Conservation (phyloP, 2,329 filamentous ascomycete species). For the Macrophomina phaseolina region DNA sequence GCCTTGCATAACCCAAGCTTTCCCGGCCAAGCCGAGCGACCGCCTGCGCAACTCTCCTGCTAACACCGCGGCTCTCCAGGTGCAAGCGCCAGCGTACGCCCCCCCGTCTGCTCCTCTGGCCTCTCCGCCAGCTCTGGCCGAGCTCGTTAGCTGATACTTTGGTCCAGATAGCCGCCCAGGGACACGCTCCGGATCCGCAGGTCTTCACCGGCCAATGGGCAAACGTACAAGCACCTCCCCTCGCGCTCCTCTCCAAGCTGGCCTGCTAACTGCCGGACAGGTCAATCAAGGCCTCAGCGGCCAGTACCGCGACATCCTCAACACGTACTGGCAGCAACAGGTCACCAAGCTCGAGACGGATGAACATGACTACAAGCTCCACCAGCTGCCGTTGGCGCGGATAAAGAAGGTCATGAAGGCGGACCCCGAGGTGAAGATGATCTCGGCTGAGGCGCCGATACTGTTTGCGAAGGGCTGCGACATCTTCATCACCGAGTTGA, state of each 20-base stretch:
- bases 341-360: constrained; percentile 95
- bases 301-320: constrained; percentile 94
- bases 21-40: constrained; percentile 23
- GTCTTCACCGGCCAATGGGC: constrained; percentile 94
- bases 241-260: background rate
- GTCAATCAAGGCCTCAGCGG: constrained; percentile 94
- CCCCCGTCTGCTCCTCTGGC: constrained; percentile 29
- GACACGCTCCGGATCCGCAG: constrained; percentile 85
- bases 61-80: constrained; percentile 51
- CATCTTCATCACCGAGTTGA: constrained; percentile 98
- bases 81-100: constrained; percentile 70
- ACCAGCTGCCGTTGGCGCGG: constrained; percentile 93
- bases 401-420: constrained; percentile 99
- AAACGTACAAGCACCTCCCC: constrained; percentile 65
- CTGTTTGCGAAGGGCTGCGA: constrained; percentile 98
- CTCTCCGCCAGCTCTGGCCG: constrained; percentile 22
- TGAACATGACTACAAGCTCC: constrained; percentile 97
- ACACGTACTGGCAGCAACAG: constrained; percentile 98
- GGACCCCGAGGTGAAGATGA: constrained; percentile 99
- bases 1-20: constrained; percentile 24
- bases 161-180: constrained; percentile 79
- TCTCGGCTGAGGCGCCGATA: constrained; percentile 96
- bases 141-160: constrained; percentile 38
- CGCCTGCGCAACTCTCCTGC: constrained; percentile 7
- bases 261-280: constrained; percentile 53